These are phyloP conservation scores for Sphenostylis stenocarpa DNA, from an alignment of 306 rosid genomes.

Conservation along the genomic window DNA sequence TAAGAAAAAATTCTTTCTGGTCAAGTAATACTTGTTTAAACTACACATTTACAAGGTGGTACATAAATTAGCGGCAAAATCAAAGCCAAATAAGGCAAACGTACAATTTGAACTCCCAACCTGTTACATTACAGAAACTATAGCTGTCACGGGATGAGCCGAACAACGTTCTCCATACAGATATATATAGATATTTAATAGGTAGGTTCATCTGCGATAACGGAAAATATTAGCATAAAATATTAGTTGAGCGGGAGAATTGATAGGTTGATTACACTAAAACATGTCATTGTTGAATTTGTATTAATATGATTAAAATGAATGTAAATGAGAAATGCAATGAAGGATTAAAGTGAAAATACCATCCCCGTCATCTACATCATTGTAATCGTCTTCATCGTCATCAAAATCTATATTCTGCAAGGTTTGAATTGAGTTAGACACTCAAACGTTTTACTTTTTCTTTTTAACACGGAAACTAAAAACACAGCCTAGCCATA, in stretches of 20 bases:
- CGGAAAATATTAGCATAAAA: conserved; percentile 3
- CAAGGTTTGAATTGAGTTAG: conserved; percentile 34
- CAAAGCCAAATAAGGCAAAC: neutral
- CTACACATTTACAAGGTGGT: neutral
- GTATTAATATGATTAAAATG: neutral
- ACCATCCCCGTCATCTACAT: conserved; percentile 46
- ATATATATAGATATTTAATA: conserved; percentile 12
- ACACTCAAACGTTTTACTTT: neutral
- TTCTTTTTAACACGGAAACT: neutral
- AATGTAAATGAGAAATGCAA: neutral
- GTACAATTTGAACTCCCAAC: neutral
- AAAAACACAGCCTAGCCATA: neutral
- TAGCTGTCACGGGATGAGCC: neutral
- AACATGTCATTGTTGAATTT: neutral
- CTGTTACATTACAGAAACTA: neutral
- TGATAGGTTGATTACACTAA: neutral
- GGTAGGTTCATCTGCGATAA: conserved; percentile 43
- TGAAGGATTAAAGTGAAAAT: conserved; percentile 18
- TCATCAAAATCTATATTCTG: conserved; percentile 57
- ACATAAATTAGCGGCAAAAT: neutral
- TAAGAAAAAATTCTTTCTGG: neutral
- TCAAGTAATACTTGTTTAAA: neutral
- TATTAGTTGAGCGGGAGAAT: neutral
- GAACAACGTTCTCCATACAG: conserved; percentile 22
- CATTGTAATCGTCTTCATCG: conserved; percentile 52